phyloP scores from a whole-genome alignment of 2,329 filamentous ascomycete genomes.

The Epichloe baconii region DNA sequence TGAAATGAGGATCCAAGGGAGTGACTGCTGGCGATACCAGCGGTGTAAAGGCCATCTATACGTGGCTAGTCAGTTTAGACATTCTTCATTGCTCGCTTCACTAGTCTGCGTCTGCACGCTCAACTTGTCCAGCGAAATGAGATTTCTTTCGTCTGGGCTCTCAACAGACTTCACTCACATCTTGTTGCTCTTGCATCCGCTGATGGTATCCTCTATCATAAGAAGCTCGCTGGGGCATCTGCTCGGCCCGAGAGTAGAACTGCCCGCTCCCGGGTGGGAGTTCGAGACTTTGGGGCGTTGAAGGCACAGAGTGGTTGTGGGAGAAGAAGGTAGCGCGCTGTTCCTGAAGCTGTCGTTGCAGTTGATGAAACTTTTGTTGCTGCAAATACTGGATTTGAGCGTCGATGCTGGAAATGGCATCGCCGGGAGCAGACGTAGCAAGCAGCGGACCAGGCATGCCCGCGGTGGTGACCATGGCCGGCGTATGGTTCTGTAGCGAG shows the following conservation, averaged over 20 bases:
- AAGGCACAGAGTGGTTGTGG: slow-evolving; percentile 53
- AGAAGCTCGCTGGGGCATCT: slow-evolving; percentile 41
- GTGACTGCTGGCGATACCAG: slow-evolving; percentile 76
- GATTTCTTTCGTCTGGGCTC: not conserved
- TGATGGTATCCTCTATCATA: slow-evolving; percentile 53
- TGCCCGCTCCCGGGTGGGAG: slow-evolving; percentile 48
- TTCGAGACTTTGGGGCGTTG: slow-evolving; percentile 70
- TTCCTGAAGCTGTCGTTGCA: slow-evolving; percentile 44
- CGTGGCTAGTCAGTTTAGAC: not conserved
- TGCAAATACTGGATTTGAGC: slow-evolving; percentile 54
- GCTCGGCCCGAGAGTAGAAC: slow-evolving; percentile 46
- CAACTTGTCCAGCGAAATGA: too few species aligned
- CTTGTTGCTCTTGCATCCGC: slow-evolving; percentile 55
- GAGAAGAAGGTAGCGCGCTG: slow-evolving; percentile 42
- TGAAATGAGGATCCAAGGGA: slow-evolving; percentile 60
- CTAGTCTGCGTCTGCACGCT: too few species aligned
- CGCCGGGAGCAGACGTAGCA: slow-evolving; percentile 26
- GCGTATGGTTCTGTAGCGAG: slow-evolving; percentile 32
- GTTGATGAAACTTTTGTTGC: slow-evolving; percentile 48
- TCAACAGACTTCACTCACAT: slow-evolving; percentile 29
- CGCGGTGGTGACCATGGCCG: slow-evolving; percentile 33
- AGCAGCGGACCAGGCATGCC: slow-evolving; percentile 33
- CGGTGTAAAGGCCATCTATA: slow-evolving; percentile 63
- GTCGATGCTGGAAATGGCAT: slow-evolving; percentile 46
- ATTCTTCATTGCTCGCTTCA: not conserved